Conservation (phyloP, 164 flowering plant species). For the Hamamelis virginiana region DNA sequence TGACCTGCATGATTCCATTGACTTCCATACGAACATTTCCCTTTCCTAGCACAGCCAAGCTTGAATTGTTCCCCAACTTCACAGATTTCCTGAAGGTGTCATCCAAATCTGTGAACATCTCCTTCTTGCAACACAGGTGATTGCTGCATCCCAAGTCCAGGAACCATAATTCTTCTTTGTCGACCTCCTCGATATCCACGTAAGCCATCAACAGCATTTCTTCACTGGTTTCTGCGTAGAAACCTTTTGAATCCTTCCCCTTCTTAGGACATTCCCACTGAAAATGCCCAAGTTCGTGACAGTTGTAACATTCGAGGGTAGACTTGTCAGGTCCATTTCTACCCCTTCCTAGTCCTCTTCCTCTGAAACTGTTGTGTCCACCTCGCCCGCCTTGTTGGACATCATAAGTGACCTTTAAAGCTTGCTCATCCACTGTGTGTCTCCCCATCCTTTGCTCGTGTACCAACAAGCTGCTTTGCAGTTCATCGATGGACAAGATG, state of each 20-base stretch:
- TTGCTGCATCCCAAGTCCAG: slow-evolving; percentile 17
- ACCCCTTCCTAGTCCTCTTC: not conserved
- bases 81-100: not conserved
- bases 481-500: slow-evolving; percentile 14
- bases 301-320: no score
- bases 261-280: not conserved
- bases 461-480: slow-evolving; percentile 17
- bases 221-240: slow-evolving; percentile 6
- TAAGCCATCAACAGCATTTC: slow-evolving; percentile 16
- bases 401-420: not conserved
- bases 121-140: slow-evolving; percentile 14
- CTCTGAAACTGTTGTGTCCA: no score
- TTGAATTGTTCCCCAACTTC: slow-evolving; percentile 13
- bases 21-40: not conserved
- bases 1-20: not conserved
- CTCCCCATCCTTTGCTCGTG: slow-evolving; percentile 9
- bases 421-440: slow-evolving; percentile 10
- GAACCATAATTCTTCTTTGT: slow-evolving; percentile 5
- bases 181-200: not conserved
- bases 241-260: slow-evolving; percentile 4
- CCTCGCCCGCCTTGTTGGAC: no score
- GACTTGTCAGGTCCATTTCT: no score
- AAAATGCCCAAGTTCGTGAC: no score
- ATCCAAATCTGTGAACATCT: not conserved
- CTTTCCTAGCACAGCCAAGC: slow-evolving; percentile 11